Evolutionary conservation across 805 yeast species (phyloP), one percentile per base, ranked within the genome.

Genomic region (Starmerella bombi): DNA sequence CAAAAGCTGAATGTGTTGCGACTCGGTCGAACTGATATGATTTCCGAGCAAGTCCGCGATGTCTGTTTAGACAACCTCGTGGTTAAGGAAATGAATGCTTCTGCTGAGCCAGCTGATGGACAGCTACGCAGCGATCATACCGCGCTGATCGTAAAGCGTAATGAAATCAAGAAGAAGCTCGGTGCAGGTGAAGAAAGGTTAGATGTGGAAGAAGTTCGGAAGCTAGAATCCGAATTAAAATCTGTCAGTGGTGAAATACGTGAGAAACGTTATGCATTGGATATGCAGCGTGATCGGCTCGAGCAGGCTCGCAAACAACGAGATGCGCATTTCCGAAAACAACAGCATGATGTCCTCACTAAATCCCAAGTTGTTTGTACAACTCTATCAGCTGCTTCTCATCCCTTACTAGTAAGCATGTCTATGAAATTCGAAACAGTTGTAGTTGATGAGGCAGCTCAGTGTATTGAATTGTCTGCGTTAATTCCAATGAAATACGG

Each of bases 391-490:
- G 97, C 96, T 22, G 75, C 95, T 3, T 95, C 97, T 0, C 94
- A 85, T 62, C 91, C 82, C 47, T 74, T 84, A 44, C 67, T 88
- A 31, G 75, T 84, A 0, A 69, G 75, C 32, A 62, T 88, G 55
- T 75, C 84, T 8, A 70, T 84, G 53, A 71, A 72, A 32, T 88
- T 91, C 57, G 93, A 81, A 36, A 83, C 93, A 3, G 96, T 91
- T 2, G 77, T 88, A 37, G 78, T 88, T 45, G 98, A 88, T 64
- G 98, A 88, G 59, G 98, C 98, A 2, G 93, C 96, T 50, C 98
- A 88, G 60, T 80, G 94, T 73, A 86, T 91, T 30, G 98, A 88
- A 56, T 57, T 88, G 27, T 83, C 95, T 6, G 81, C 93, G 0
- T 71, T 91, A 20, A 88, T 88, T 52, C 98, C 98, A 0, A 64